Evolutionary conservation across 345 rosid species (phyloP), one percentile per base, ranked within the genome.

Genomic region (Sisymbrium altissimum): DNA sequence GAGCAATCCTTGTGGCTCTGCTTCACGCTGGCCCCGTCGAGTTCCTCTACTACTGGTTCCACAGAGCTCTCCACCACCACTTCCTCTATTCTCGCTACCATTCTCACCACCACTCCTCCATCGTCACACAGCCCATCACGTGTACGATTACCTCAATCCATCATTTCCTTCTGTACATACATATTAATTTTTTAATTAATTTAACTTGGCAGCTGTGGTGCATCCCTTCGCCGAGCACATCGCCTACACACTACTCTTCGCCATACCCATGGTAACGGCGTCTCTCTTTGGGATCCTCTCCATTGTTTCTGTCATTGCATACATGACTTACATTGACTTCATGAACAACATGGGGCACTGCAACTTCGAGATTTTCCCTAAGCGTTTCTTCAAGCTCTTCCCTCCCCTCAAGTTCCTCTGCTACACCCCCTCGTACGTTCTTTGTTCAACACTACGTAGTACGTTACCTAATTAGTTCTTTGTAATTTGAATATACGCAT

Each of bases 81-180:
- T 88, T 57, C 67, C 92, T 92, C 64, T 92, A 92, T 82, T 83
- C 91, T 41, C 90, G 93, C 56, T 86, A 93, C 78, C 98, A 89
- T 64, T 93, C 98, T 25, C 98, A 93, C 48, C 98, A 89, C 75
- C 97, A 90, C 75, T 82, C 93, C 35, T 90, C 97, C 43, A 82
- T 88, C 2, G 93, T 79, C 83, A 87, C 90, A 18, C 89, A 90
- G 70, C 93, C 97, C 18, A 93, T 87, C 48, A 84, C 96, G 2
- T 84, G 92, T 88, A 81, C 39, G 44, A 9, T 13, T 53, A 53
- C 52, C 53, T 62, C 5, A 9, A 45, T 15, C 52, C 52, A 29
- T 30, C 18, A 7, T 33, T 55, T 55, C 27, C 14, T 30, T 57
- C 1, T 23, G 36, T 43, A 2, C 23, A 35, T 12, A 23, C 36